Evolutionary conservation across 106 monocot species (phyloP), one percentile per base, ranked within the genome.

Genomic region (Dendrobium huoshanense): DNA sequence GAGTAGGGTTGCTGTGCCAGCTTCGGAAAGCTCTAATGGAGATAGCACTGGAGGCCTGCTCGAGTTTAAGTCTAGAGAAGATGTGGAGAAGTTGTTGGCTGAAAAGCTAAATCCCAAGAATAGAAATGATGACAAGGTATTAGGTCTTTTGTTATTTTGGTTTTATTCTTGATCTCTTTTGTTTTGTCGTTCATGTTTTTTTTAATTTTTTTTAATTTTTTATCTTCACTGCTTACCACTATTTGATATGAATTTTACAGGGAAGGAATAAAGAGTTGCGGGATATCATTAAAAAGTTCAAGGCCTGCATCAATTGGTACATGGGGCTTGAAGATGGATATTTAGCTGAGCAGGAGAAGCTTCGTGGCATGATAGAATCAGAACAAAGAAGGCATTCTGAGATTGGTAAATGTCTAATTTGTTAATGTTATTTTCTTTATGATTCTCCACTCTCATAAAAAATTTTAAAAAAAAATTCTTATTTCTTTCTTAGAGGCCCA

Each of bases 231-330:
- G 41, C 4, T 51, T 56, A 20, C 65, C 75, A 0, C 55, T 2
- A 13, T 18, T 11, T 24, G 25, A 29, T 77, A 17, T 3, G 22
- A 25, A 27, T 65, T 85, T 77, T 86, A 9, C 79, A 92, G 97
- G 94, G 87, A 5, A 94, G 84, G 64, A 81, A 64, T 24, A 89
- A 94, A 72, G 92, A 89, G 78, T 88, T 89, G 89, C 85, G 85
- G 43, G 90, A 97, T 75, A 91, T 88, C 79, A 97, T 97, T 16
- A 92, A 89, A 80, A 97, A 90, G 81, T 83, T 94, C 9, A 92
- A 89, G 79, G 67, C 58, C 18, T 97, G 97, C 75, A 84, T 92
- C 25, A 86, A 75, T 58, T 97, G 94, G 97, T 87, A 80, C 40
- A 80, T 81, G 79, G 90, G 90, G 3, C 80, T 83, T 2, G 90